Base-by-base conservation (phyloP, 768 basidiomycete species). In the Hygrophorus pudorinus region DNA sequence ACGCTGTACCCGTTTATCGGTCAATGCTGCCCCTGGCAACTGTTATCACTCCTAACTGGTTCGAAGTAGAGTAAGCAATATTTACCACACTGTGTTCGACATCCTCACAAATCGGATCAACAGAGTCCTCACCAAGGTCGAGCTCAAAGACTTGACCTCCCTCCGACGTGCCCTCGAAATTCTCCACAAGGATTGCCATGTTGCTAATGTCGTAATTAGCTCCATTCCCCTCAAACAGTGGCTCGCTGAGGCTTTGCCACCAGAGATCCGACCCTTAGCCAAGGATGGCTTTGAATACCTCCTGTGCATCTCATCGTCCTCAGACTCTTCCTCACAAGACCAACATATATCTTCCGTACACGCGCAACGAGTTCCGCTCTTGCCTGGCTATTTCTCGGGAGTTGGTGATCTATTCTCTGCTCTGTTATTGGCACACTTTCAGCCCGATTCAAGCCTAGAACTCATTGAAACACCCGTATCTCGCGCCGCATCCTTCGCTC, bases 341-440 rank as follows among this genome's bases (percentile, higher is more conserved):
- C 9, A 49, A 1, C 13, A 43, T 44, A 41, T 57, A 27, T 74
- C 75, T 0, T 58, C 61, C 0, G 76, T 93, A 2, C 77, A 85
- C 61, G 79, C 78, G 0, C 79, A 79, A 54, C 73, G 71, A 35
- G 78, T 99, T 7, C 82, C 84, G 2, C 72, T 82, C 21, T 72
- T 97, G 36, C 76, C 82, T 4, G 93, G 92, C 9, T 96, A 97
- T 66, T 98, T 92, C 60, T 85, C 89, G 14, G 96, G 96, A 18
- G 93, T 96, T 9, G 96, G 96, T 13, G 96, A 99, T 61, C 79
- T 97, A 45, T 97, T 98, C 67, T 91, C 91, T 5, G 87, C 94
- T 1, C 77, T 97, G 44, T 78, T 93, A 20, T 70, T 94, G 3
- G 92, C 79, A 0, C 84, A 92, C 55, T 97, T 79, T 60, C 58